phyloP scores from a whole-genome alignment of 495 filamentous ascomycete species.

The Penicillium paxilli region DNA sequence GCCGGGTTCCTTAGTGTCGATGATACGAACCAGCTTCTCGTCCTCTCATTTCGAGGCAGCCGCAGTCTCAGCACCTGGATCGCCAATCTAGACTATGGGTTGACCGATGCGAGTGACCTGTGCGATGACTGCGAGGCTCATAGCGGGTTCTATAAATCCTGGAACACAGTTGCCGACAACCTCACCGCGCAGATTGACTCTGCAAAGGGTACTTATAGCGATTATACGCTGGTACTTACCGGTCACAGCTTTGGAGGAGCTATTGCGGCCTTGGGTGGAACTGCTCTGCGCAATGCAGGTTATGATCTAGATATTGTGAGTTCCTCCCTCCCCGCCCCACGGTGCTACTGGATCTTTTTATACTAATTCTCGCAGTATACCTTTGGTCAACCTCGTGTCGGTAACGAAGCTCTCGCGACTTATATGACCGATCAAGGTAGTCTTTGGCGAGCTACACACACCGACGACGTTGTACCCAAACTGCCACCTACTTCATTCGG shows the following conservation, averaged over 20 bases:
- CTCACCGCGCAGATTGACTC: slow-evolving; percentile 37
- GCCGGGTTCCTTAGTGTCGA: slow-evolving; percentile 73
- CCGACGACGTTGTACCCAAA: slow-evolving; percentile 64
- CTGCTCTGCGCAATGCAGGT: slow-evolving; percentile 54
- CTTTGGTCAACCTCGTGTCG: slow-evolving; percentile 69
- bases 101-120: slow-evolving; percentile 28
- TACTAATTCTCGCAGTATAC: slow-evolving; percentile 48
- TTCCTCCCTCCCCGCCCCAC: not conserved
- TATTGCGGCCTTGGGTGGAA: slow-evolving; percentile 60
- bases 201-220: slow-evolving; percentile 39
- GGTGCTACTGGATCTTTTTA: not conserved
- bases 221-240: slow-evolving; percentile 56
- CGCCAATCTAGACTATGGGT: slow-evolving; percentile 53
- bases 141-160: slow-evolving; percentile 56
- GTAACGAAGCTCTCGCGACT: slow-evolving; percentile 53
- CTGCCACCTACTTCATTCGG: slow-evolving; percentile 57
- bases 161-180: slow-evolving; percentile 46
- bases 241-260: slow-evolving; percentile 73
- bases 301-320: slow-evolving; percentile 34
- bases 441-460: slow-evolving; percentile 66
- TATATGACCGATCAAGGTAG: slow-evolving; percentile 53
- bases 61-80: slow-evolving; percentile 65
- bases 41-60: slow-evolving; percentile 70
- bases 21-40: slow-evolving; percentile 57
- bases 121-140: slow-evolving; percentile 51